A percentile compares a stretch with the other conserved stretches of the same genome.
phyloP scores from a whole-genome alignment of 768 basidiomycete species.

The Hericium erinaceus region DNA sequence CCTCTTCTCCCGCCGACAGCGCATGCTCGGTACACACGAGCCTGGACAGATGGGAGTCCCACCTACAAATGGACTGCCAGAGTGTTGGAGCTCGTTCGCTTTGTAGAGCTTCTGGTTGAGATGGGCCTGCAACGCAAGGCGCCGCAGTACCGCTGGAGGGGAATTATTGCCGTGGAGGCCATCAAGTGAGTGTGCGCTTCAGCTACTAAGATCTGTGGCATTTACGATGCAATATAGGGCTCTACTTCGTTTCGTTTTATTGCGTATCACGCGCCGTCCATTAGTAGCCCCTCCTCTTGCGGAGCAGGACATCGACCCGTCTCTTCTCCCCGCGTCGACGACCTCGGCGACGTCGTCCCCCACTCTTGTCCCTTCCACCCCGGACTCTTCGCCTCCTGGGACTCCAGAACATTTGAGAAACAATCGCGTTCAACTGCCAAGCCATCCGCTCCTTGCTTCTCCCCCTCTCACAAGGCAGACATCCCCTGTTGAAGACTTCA shows the following conservation, averaged over 20 bases:
- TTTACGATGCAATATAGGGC: slow-evolving; percentile 38
- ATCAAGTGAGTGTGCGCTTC: slow-evolving; percentile 57
- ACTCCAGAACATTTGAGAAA: slow-evolving; percentile 79
- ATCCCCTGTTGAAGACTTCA: slow-evolving; percentile 64
- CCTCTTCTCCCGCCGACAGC: slow-evolving; percentile 67
- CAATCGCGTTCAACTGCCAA: slow-evolving; percentile 59
- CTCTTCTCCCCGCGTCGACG: slow-evolving; percentile 39
- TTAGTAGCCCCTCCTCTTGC: slow-evolving; percentile 72
- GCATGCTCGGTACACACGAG: slow-evolving; percentile 85
- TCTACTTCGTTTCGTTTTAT: slow-evolving; percentile 58
- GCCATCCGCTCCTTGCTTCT: slow-evolving; percentile 49
- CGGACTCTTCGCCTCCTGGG: slow-evolving; percentile 42
- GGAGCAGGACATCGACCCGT: slow-evolving; percentile 80
- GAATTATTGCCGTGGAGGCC: slow-evolving; percentile 66
- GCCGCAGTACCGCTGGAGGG: slow-evolving; percentile 64
- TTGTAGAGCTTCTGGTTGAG: slow-evolving; percentile 79
- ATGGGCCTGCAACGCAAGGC: slow-evolving; percentile 76
- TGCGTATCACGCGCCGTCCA: slow-evolving; percentile 71
- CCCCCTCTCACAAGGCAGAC: slow-evolving; percentile 43
- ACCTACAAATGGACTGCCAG: slow-evolving; percentile 77
- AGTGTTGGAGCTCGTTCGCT: slow-evolving; percentile 65
- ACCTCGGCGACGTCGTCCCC: slow-evolving; percentile 45
- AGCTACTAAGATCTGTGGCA: too few relatives aligned
- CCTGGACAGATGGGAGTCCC: slow-evolving; percentile 64
- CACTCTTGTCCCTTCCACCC: slow-evolving; percentile 50